Evolutionary conservation across 331 rosid species (phyloP), one percentile per base, ranked within the genome.

Genomic region (Pyracantha coccinea): DNA sequence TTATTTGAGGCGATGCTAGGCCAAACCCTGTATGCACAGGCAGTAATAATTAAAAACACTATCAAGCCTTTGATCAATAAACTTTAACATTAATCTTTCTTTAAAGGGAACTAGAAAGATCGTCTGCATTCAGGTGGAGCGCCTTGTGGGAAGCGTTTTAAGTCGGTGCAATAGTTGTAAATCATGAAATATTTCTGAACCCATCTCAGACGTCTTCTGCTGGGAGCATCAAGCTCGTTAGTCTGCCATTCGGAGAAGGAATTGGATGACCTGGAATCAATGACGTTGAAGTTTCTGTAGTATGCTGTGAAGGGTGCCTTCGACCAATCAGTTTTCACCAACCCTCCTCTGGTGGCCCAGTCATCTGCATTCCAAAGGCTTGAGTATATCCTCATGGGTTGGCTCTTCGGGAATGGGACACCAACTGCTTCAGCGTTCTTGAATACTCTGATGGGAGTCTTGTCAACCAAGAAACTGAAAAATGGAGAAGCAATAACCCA

Each of bases 251-350:
- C 24, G 10, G 90, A 62, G 59, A 81, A 62, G 1, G 93, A 62
- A 11, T 66, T 64, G 21, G 89, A 69, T 55, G 88, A 63, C 4
- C 35, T 64, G 13, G 85, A 83, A 16, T 77, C 74, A 0, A 85
- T 69, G 68, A 75, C 88, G 21, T 85, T 87, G 90, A 92, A 92
- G 70, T 90, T 90, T 1, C 97, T 80, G 70, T 92, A 90, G 78
- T 90, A 92, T 1, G 97, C 97, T 2, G 91, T 90, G n/a, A 92
- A 92, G 19, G 97, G 97, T 24, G 96, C 92, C 20, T 88, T 88
- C 8, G 96, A 81, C 97, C 97, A 92, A 71, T 92, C 97, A 13
- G 88, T 90, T 76, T 92, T 92, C 52, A 90, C 88, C 81, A 90
- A 75, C 17, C 97, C 97, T 24, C 93, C 93, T 88, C 93, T 74